phyloP scores from a whole-genome alignment of 108 stramenopile species.

The Cyclotella atomus region DNA sequence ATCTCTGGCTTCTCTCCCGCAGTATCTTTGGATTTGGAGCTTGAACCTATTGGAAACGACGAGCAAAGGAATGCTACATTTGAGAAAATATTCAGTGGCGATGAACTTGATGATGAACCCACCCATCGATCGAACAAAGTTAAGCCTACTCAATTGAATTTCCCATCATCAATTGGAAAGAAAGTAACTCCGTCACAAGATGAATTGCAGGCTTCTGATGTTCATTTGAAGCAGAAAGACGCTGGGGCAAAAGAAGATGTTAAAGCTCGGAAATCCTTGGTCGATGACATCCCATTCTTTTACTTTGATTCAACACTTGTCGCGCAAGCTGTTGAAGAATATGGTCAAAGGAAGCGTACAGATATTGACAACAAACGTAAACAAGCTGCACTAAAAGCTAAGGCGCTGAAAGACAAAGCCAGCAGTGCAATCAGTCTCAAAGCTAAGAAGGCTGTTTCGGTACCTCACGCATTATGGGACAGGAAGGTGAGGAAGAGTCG shows the following conservation, averaged over 20 bases:
- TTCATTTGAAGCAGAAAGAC: not conserved
- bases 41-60: not conserved
- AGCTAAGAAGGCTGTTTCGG: constrained; percentile 10
- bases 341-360: constrained; percentile 17
- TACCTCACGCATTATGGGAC: not conserved
- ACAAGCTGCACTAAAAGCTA: constrained; percentile 13
- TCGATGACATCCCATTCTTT: constrained; percentile 9
- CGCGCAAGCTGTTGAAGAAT: constrained; percentile 15
- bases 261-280: not conserved
- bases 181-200: not conserved
- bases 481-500: constrained; percentile 6
- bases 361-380: constrained; percentile 16
- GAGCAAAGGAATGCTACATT: not conserved
- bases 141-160: not conserved
- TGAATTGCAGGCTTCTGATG: not conserved
- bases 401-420: constrained; percentile 14
- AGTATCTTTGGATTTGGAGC: constrained; percentile 18
- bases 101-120: constrained; percentile 1
- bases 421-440: constrained; percentile 18
- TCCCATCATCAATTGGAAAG: not conserved
- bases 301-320: constrained; percentile 12
- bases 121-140: not conserved
- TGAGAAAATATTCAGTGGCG: constrained; percentile 13
- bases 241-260: not conserved
- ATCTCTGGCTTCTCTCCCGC: constrained; percentile 17